Evolutionary conservation across 192 early-diverging fungal species (phyloP).

Genomic region (Chytriomyces sp.): DNA sequence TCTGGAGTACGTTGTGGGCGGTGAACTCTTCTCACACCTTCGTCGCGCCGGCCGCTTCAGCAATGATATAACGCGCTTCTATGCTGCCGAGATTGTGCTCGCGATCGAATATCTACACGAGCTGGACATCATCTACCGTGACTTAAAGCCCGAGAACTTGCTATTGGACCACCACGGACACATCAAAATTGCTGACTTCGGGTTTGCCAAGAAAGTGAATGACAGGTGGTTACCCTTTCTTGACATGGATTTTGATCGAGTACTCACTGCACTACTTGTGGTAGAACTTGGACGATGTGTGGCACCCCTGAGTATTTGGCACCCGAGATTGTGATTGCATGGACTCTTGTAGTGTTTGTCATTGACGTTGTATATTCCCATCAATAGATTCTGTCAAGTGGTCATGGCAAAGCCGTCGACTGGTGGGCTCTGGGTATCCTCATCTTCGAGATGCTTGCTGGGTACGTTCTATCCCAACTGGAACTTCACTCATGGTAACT

Average conservation of each 20-base stretch:
- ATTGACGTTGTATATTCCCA: too few relatives aligned
- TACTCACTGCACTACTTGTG: neutral
- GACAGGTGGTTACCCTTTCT: constrained; percentile 48
- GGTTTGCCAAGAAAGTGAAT: constrained; percentile 92
- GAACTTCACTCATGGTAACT: constrained; percentile 5
- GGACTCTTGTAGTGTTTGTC: too few relatives aligned
- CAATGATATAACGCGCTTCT: constrained; percentile 94
- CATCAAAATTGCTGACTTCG: constrained; percentile 98
- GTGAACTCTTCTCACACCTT: constrained; percentile 96
- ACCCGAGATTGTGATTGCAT: constrained; percentile 73
- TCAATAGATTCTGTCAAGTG: constrained; percentile 90
- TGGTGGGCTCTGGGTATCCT: constrained; percentile 99
- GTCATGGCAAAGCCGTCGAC: constrained; percentile 96
- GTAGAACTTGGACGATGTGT: constrained; percentile 96
- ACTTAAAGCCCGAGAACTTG: constrained; percentile 88
- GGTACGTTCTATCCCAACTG: constrained; percentile 47
- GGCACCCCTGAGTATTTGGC: constrained; percentile 98
- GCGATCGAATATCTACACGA: constrained; percentile 93
- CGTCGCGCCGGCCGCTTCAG: constrained; percentile 88
- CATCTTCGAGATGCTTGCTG: constrained; percentile 98
- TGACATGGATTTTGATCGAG: neutral
- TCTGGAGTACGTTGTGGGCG: constrained; percentile 93
- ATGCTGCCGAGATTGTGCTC: constrained; percentile 93
- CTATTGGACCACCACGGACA: constrained; percentile 85
- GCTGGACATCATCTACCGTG: constrained; percentile 94